Evolutionary conservation across 306 rosid genomes (phyloP).

Genomic region (Fagus crenata): DNA sequence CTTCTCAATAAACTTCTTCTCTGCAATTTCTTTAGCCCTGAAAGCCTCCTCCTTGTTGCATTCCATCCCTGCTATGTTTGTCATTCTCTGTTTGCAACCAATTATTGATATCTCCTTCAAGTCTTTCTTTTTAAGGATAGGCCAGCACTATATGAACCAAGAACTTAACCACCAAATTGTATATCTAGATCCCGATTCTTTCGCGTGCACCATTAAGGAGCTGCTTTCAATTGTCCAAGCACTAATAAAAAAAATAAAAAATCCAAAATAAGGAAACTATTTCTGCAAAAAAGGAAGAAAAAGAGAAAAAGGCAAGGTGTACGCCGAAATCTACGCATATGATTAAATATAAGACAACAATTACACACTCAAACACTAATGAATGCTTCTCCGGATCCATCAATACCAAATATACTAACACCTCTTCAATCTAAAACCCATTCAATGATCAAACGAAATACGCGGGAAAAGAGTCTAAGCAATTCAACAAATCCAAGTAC

Average conservation of each 20-base stretch:
- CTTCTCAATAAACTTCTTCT: constrained; percentile 48
- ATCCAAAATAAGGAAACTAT: constrained; percentile 32
- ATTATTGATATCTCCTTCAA: constrained; percentile 20
- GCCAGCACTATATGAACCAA: constrained; percentile 19
- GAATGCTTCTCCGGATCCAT: constrained; percentile 26
- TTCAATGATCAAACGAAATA: constrained; percentile 25
- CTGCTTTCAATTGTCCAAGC: constrained; percentile 30
- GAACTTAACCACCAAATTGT: constrained; percentile 19
- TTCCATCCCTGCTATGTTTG: constrained; percentile 52
- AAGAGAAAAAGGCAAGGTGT: constrained; percentile 8
- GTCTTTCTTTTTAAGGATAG: constrained; percentile 28
- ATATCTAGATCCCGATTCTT: constrained; percentile 22
- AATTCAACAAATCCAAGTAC: constrained; percentile 25
- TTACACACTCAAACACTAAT: constrained; percentile 17
- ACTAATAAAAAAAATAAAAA: constrained; percentile 30
- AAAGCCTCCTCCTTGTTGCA: constrained; percentile 54
- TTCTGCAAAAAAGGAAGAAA: constrained; percentile 31
- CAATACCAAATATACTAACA: constrained; percentile 20
- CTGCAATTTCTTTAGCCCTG: constrained; percentile 64
- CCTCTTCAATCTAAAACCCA: constrained; percentile 2
- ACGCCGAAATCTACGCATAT: neutral
- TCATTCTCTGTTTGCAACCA: constrained; percentile 22
- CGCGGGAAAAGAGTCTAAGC: neutral
- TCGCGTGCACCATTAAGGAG: constrained; percentile 24
- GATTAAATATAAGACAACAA: constrained; percentile 19